Conservation (phyloP, 2,329 filamentous ascomycete genomes). For the Penicillium sp. region DNA sequence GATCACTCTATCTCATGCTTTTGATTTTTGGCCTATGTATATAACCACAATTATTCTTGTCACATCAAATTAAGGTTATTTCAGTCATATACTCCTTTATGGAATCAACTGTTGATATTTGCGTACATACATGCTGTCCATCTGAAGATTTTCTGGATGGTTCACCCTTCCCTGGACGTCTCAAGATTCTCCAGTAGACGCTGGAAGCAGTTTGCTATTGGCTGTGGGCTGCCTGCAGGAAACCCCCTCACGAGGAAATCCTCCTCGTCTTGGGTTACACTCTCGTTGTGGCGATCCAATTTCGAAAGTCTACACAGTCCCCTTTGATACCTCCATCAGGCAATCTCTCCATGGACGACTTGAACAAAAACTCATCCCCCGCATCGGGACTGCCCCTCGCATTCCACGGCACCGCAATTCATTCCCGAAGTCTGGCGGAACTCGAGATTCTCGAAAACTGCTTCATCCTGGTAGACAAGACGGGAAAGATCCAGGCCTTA, state of each 20-base stretch:
- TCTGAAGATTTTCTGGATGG: no score
- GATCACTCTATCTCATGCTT: no score
- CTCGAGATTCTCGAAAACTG: constrained; percentile 37
- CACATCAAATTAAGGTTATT: background rate
- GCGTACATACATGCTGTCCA: background rate
- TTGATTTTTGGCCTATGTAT: background rate
- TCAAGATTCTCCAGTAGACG: no score
- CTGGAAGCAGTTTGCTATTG: background rate
- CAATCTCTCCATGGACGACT: constrained; percentile 9
- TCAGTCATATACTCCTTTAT: background rate
- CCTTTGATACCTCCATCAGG: no score
- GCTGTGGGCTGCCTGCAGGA: background rate
- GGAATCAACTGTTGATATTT: background rate
- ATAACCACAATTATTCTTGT: background rate
- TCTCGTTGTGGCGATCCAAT: no score
- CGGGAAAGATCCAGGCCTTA: constrained; percentile 35
- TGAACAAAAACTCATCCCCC: constrained; percentile 11
- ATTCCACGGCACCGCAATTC: constrained; percentile 41
- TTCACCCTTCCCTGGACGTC: no score
- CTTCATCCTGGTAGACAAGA: constrained; percentile 33
- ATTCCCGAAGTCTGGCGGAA: constrained; percentile 25
- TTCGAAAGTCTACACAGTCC: no score
- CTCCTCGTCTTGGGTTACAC: background rate
- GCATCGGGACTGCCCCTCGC: constrained; percentile 29
- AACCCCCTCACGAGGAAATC: background rate